phyloP scores from a whole-genome alignment of 176 grass and related monocot genomes.

The Urochloa ruziziensis region DNA sequence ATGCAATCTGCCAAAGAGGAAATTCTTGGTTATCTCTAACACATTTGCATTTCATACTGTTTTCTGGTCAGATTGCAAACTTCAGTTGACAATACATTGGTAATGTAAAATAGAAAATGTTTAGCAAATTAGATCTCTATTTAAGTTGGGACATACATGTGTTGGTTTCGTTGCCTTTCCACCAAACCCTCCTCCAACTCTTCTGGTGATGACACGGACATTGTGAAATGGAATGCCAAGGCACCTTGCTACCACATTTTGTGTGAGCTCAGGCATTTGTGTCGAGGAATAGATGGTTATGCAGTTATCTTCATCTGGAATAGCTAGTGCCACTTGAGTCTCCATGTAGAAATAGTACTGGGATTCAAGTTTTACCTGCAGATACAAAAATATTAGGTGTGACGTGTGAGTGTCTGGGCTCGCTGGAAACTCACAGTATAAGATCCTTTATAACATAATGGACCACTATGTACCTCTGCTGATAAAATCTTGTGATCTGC shows the following conservation, averaged over 20 bases:
- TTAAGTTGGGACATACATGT: conserved; percentile 14
- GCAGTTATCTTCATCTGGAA: conserved; percentile 90
- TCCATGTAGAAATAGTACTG: conserved; percentile 95
- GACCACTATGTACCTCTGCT: conserved; percentile 44
- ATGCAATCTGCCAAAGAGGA: conserved; percentile 39
- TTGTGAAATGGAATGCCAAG: conserved; percentile 74
- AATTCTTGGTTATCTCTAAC: not conserved
- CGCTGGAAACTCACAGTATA: not conserved
- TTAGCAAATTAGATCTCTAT: not conserved
- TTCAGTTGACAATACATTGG: not conserved
- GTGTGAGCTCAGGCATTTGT: conserved; percentile 49
- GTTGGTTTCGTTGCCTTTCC: conserved; percentile 60
- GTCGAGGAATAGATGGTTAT: conserved; percentile 60
- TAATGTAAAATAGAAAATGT: not conserved
- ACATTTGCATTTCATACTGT: not conserved
- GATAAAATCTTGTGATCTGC: conserved; percentile 87
- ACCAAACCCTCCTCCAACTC: conserved; percentile 81
- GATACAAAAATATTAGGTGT: not conserved
- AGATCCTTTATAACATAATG: not conserved
- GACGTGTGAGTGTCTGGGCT: not conserved
- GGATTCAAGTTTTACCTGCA: conserved; percentile 74
- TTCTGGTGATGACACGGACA: conserved; percentile 81
- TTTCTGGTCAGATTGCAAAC: not conserved
- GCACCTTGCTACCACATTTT: conserved; percentile 51
- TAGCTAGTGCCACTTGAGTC: conserved; percentile 56